Evolutionary conservation across 2,329 filamentous ascomycete genomes (phyloP), one percentile per base, ranked within the genome.

Genomic region (Cercospora zeina): DNA sequence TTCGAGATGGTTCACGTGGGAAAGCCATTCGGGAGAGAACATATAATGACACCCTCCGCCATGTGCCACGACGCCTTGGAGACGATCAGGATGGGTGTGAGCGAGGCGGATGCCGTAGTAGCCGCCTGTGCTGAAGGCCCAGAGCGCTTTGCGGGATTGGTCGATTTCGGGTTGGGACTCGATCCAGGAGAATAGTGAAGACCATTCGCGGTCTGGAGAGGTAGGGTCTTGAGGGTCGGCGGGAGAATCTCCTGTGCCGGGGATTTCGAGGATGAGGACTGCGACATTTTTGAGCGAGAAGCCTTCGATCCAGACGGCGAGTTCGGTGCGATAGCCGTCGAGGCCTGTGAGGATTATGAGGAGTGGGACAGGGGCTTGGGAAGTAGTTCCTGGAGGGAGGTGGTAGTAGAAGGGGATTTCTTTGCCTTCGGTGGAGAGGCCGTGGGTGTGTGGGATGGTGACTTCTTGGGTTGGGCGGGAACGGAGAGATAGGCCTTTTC

Each of bases 331-430:
- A 71, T 86, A 86, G 9, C 83, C 83, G 62, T 86, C 84, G 0
- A 86, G 78, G 0, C 84, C 83, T 0, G 82, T 85, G 72, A 86
- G 80, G 61, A 86, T 82, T 36, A 85, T 73, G 2, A 86, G 76
- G 13, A 81, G 74, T 0, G 84, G 83, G 0, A 78, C 80, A 0
- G 80, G 82, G 4, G 76, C 76, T 2, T 74, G 68, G 0, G 73
- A 71, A 0, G 74, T 74, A 0, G 80, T 79, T 9, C 74, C 69
- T 1, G 77, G 74, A 0, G 89, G 88, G 0, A 86, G 69, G 6
- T 89, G 83, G 64, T 89, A 81, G 72, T 89, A 90, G 13, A 86
- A 80, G 1, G 87, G 87, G 58, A 91, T 86, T 0, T 71, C 61
- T 1, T 77, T 71, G 53, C 84, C 81, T 67, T 90, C 88, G 16